Conservation (phyloP, 2,329 filamentous ascomycete species). For the Periglandula ipomoeae region DNA sequence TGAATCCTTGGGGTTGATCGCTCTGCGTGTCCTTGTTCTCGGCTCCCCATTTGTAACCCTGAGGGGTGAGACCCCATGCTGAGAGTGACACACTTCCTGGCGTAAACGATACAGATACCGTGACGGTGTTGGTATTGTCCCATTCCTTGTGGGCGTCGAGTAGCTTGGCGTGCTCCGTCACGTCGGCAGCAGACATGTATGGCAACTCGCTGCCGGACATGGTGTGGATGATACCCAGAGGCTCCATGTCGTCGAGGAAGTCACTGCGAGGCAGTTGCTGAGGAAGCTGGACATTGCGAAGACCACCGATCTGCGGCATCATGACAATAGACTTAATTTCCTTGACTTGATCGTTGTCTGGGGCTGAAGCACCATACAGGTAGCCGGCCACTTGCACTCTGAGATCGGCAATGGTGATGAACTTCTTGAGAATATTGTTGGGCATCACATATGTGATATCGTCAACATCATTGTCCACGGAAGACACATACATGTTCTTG, state of each 20-base stretch:
- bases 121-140: conserved; percentile 80
- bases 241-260: conserved; percentile 77
- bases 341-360: conserved; percentile 94
- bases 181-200: conserved; percentile 93
- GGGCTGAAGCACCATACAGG: conserved; percentile 83
- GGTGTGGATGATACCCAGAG: conserved; percentile 91
- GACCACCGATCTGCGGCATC: conserved; percentile 91
- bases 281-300: conserved; percentile 84
- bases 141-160: conserved; percentile 63
- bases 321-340: conserved; percentile 95
- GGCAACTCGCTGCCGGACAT: conserved; percentile 88
- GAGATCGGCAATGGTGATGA: conserved; percentile 94
- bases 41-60: conserved; percentile 92
- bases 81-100: conserved; percentile 91
- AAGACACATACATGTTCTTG: conserved; percentile 98
- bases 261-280: conserved; percentile 88
- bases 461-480: conserved; percentile 84
- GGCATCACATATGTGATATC: conserved; percentile 97
- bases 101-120: conserved; percentile 92
- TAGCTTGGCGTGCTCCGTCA: conserved; percentile 85
- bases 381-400: conserved; percentile 95
- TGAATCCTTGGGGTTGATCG: conserved; percentile 91
- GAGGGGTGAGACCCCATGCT: conserved; percentile 84
- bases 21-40: conserved; percentile 90
- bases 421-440: conserved; percentile 96